Evolutionary conservation across 2,329 filamentous ascomycete species (phyloP).

Genomic region (Clonostachys rosea): DNA sequence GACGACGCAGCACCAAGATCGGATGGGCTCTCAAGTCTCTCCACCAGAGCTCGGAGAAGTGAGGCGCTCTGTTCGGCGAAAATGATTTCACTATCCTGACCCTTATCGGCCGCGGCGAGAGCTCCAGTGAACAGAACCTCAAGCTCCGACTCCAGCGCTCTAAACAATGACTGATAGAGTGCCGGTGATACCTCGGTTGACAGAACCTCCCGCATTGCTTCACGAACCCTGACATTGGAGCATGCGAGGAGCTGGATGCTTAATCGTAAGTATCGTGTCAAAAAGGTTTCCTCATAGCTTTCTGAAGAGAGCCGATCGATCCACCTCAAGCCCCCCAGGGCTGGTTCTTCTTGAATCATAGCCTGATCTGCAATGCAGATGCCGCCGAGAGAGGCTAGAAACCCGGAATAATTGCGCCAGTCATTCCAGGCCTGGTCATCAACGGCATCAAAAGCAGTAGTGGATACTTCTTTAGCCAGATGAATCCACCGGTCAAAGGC

Average conservation of each 20-base stretch:
- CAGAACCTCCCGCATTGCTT: slow-evolving; percentile 62
- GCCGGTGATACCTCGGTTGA: slow-evolving; percentile 59
- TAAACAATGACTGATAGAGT: slow-evolving; percentile 60
- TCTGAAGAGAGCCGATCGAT: slow-evolving; percentile 58
- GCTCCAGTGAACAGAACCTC: slow-evolving; percentile 57
- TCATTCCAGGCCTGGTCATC: slow-evolving; percentile 55
- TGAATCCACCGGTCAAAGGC: slow-evolving; percentile 63
- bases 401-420: slow-evolving; percentile 67
- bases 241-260: slow-evolving; percentile 64
- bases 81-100: slow-evolving; percentile 55
- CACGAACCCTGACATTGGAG: slow-evolving; percentile 58
- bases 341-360: slow-evolving; percentile 51
- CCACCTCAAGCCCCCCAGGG: slow-evolving; percentile 54
- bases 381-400: slow-evolving; percentile 62
- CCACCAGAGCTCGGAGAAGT: slow-evolving; percentile 58
- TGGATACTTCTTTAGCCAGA: slow-evolving; percentile 58
- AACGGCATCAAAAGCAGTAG: slow-evolving; percentile 41
- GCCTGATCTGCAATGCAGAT: slow-evolving; percentile 59
- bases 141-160: slow-evolving; percentile 60
- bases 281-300: slow-evolving; percentile 53
- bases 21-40: slow-evolving; percentile 57
- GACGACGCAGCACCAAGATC: slow-evolving; percentile 59
- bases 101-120: slow-evolving; percentile 43
- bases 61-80: slow-evolving; percentile 66
- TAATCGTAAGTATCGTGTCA: slow-evolving; percentile 56